Evolutionary conservation across 495 filamentous ascomycete genomes (phyloP).

Genomic region (Neurospora pannonica): DNA sequence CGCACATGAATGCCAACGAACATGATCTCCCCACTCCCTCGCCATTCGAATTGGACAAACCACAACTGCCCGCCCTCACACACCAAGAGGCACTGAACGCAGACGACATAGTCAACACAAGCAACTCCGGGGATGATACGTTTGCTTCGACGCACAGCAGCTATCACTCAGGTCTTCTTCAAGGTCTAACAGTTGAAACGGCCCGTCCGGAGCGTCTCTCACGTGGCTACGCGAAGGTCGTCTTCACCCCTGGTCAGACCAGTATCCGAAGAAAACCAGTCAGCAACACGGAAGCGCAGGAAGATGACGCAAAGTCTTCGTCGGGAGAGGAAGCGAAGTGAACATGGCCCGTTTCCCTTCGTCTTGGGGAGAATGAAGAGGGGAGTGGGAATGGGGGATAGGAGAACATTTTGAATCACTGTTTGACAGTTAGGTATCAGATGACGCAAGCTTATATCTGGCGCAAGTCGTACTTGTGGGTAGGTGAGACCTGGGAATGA

Average conservation of each 20-base stretch:
- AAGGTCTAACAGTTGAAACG: neutral
- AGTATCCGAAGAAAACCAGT: no score
- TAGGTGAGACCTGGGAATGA: neutral
- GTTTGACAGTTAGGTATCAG: neutral
- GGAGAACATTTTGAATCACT: neutral
- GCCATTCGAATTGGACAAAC: neutral
- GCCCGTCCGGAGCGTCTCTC: conserved; percentile 10
- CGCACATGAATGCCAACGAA: neutral
- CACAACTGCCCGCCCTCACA: neutral
- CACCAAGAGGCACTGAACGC: neutral
- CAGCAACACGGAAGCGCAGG: no score
- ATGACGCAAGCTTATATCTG: neutral
- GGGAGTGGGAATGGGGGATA: neutral
- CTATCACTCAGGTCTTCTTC: neutral
- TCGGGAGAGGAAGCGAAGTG: neutral
- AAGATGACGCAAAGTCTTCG: neutral
- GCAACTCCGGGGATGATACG: neutral
- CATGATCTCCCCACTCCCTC: neutral
- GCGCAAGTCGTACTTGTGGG: neutral
- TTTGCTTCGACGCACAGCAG: neutral
- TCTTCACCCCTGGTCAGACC: no score
- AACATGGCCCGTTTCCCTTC: neutral
- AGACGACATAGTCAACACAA: neutral
- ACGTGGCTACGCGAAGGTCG: conserved; percentile 6
- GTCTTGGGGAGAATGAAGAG: neutral